Evolutionary conservation across 768 basidiomycete species (phyloP).

Genomic region (Tylopilus plumbeoviolaceoides): DNA sequence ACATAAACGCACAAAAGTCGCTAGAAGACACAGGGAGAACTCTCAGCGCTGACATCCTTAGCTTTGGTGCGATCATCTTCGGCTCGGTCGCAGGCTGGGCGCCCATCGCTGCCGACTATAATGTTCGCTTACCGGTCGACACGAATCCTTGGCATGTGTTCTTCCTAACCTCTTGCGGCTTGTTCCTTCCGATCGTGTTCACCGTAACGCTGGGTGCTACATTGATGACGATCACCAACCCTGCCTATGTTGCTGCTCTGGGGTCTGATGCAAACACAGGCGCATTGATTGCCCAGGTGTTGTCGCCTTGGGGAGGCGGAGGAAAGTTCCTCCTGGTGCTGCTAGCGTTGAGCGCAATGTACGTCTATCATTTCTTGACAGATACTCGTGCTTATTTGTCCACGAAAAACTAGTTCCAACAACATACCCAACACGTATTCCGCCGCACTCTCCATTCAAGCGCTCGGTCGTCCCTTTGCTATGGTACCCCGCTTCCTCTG

Average conservation of each 20-base stretch:
- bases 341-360: conserved; percentile 42
- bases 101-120: conserved; percentile 52
- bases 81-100: conserved; percentile 48
- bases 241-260: conserved; percentile 39
- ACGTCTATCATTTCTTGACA: conserved; percentile 11
- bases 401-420: conserved; percentile 25
- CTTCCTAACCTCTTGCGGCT: conserved; percentile 45
- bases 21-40: conserved; percentile 41
- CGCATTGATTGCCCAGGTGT: conserved; percentile 40
- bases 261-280: conserved; percentile 38
- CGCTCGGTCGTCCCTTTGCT: conserved; percentile 41
- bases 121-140: conserved; percentile 43
- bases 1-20: conserved; percentile 39
- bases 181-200: conserved; percentile 46
- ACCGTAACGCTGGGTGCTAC: conserved; percentile 34
- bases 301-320: conserved; percentile 42
- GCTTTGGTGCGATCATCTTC: conserved; percentile 51
- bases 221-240: conserved; percentile 40
- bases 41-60: conserved; percentile 45
- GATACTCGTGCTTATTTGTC: neutral
- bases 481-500: conserved; percentile 44
- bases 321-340: conserved; percentile 41
- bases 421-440: conserved; percentile 47
- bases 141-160: conserved; percentile 43
- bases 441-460: conserved; percentile 43